Conservation (phyloP, 2,329 filamentous ascomycete species). For the Didymella glomerata region DNA sequence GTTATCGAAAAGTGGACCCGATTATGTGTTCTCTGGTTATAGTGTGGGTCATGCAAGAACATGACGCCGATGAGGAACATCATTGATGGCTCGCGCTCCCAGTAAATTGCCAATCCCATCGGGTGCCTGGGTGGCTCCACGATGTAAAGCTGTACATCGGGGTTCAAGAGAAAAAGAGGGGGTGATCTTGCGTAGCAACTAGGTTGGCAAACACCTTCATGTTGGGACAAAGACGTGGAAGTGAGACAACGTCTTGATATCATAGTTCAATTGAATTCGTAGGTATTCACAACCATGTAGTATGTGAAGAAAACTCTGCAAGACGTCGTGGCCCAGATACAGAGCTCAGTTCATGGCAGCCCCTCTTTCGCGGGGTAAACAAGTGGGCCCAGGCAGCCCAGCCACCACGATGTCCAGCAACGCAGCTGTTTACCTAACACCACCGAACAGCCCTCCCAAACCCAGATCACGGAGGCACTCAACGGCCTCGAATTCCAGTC, state of each 20-base stretch:
- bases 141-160: not conserved
- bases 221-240: not conserved
- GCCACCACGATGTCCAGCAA: not conserved
- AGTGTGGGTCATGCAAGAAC: not conserved
- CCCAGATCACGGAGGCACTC: not conserved
- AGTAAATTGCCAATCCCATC: not conserved
- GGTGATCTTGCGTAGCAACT: not conserved
- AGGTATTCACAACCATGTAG: not conserved
- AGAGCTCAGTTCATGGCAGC: not conserved
- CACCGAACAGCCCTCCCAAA: not conserved
- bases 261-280: not conserved
- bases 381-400: not conserved
- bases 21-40: not conserved
- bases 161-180: not conserved
- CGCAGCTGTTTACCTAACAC: not conserved
- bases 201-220: not conserved
- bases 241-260: not conserved
- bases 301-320: not conserved
- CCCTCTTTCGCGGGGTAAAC: constrained; percentile 1
- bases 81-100: not conserved
- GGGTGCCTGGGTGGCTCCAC: too few relatives aligned
- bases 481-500: not conserved
- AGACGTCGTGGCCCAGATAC: not conserved
- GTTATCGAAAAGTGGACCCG: not conserved
- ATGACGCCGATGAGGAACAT: not conserved